These are phyloP conservation scores for Alternaria ventricosa DNA, from an alignment of 2,329 filamentous ascomycete genomes.

Conservation along the genomic window DNA sequence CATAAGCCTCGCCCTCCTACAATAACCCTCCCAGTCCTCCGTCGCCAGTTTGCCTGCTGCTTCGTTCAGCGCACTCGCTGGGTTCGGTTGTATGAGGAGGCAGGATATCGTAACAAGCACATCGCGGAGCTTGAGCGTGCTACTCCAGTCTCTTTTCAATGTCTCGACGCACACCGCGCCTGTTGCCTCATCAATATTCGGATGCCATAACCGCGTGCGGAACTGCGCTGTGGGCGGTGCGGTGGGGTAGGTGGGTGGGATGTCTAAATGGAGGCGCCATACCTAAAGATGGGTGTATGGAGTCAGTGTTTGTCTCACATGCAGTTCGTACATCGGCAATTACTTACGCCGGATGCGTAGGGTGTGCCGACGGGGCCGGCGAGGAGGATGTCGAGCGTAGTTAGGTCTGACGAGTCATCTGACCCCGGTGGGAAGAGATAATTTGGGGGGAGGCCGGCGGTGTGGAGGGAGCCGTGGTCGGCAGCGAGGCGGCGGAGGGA, in stretches of 20 bases:
- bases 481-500: slow-evolving; percentile 64
- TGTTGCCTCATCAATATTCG: slow-evolving; percentile 68
- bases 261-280: slow-evolving; percentile 65
- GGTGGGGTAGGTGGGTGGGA: slow-evolving; percentile 63
- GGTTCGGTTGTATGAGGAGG: slow-evolving; percentile 68
- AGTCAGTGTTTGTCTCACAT: too few species aligned
- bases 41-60: slow-evolving; percentile 63
- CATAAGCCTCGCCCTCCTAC: slow-evolving; percentile 65
- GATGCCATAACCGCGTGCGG: slow-evolving; percentile 68
- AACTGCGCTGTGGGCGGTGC: slow-evolving; percentile 65
- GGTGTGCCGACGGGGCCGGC: slow-evolving; percentile 67
- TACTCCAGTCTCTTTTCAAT: slow-evolving; percentile 68
- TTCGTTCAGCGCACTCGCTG: slow-evolving; percentile 68
- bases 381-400: slow-evolving; percentile 63
- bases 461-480: slow-evolving; percentile 65
- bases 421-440: slow-evolving; percentile 62
- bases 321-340: too few species aligned
- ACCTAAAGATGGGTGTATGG: too few species aligned
- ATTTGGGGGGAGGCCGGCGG: slow-evolving; percentile 63
- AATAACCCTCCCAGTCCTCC: slow-evolving; percentile 65
- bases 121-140: slow-evolving; percentile 63
- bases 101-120: slow-evolving; percentile 66
- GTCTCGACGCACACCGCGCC: slow-evolving; percentile 70
- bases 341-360: slow-evolving; percentile 62
- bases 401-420: slow-evolving; percentile 59